Evolutionary conservation across 73 alveolate genomes (phyloP).

Genomic region (Tetrahymena elliotti): DNA sequence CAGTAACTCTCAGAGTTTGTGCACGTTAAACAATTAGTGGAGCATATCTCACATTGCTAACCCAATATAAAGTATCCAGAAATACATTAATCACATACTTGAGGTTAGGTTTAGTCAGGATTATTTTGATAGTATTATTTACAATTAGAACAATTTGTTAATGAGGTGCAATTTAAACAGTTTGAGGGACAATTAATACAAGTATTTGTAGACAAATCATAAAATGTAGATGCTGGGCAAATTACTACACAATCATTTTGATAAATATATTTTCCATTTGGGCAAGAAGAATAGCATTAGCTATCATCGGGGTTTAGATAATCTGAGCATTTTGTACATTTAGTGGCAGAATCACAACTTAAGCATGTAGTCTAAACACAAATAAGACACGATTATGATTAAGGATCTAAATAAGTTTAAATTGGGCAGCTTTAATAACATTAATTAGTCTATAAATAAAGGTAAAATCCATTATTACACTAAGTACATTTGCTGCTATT

Average conservation of each 20-base stretch:
- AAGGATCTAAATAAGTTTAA: neutral
- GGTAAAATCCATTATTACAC: neutral
- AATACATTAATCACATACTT: neutral
- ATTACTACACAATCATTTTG: neutral
- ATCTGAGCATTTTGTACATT: neutral
- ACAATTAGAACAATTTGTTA: neutral
- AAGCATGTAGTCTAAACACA: neutral
- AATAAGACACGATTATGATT: neutral
- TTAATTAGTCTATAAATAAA: neutral
- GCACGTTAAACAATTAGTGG: neutral
- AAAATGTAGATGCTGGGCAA: neutral
- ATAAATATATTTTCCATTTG: neutral
- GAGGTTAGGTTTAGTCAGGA: neutral
- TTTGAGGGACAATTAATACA: neutral
- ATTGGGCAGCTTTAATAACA: neutral
- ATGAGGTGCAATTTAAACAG: neutral
- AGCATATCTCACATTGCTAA: neutral
- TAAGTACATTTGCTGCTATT: neutral
- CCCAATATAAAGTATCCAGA: neutral
- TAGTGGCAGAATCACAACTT: neutral
- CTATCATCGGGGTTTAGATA: neutral
- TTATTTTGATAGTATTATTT: neutral
- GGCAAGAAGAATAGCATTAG: neutral
- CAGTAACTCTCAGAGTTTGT: neutral
- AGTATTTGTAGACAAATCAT: neutral